Percentiles rank a stretch among this genome's conserved stretches.
phyloP scores from a whole-genome alignment of 192 early-diverging fungal genomes.

The Entophlyctis helioformis region DNA sequence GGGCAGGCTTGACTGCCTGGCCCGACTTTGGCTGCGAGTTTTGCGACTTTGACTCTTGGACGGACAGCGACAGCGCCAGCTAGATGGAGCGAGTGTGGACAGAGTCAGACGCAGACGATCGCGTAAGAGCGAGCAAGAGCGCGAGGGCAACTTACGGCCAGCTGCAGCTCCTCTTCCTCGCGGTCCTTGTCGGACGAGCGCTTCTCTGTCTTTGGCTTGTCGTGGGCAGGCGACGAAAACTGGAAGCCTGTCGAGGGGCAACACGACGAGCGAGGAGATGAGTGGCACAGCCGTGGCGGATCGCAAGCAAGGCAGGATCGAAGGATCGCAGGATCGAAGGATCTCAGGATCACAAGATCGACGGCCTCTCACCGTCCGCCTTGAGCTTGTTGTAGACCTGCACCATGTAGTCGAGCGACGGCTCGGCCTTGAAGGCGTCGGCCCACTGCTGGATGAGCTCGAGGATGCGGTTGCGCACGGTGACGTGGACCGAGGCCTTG shows the following conservation, averaged over 20 bases:
- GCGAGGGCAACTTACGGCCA: constrained; percentile 55
- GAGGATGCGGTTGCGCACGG: constrained; percentile 65
- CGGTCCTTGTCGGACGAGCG: constrained; percentile 83
- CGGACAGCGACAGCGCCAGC: constrained; percentile 77
- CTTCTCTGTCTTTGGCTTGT: no score
- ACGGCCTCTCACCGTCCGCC: constrained; percentile 38
- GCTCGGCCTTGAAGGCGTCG: constrained; percentile 67
- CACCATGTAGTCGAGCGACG: constrained; percentile 54
- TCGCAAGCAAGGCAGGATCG: no score
- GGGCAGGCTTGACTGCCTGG: not conserved
- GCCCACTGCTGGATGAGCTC: constrained; percentile 89
- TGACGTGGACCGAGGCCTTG: constrained; percentile 61
- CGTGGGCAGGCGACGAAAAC: no score
- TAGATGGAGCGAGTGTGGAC: constrained; percentile 1
- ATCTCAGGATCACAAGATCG: no score
- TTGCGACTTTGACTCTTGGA: constrained; percentile 13
- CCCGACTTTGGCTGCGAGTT: not conserved
- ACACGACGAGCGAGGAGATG: no score
- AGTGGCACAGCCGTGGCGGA: no score
- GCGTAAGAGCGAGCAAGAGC: no score
- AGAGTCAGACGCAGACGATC: no score
- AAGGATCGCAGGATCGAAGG: no score
- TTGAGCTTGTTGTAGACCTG: constrained; percentile 32
- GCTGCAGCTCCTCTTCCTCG: constrained; percentile 89
- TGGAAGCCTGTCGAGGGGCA: no score